Conservation (phyloP, 441 rosid species). For the Pelargonium fulgidum region DNA sequence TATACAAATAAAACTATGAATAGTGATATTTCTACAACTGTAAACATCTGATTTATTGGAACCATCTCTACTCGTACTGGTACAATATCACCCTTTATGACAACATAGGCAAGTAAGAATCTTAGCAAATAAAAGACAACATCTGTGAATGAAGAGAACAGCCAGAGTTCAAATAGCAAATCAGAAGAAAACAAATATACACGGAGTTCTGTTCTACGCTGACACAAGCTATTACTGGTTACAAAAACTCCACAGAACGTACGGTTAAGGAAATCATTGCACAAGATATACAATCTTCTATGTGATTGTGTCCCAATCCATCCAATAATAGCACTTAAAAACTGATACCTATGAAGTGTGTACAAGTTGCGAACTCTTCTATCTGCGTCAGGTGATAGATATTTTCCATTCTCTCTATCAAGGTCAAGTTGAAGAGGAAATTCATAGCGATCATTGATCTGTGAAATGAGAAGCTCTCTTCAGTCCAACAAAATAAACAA, state of each 20-base stretch:
- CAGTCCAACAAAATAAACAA: neutral
- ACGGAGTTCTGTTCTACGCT: neutral
- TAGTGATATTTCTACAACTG: too few species aligned
- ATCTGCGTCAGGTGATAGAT: slow-evolving; percentile 84
- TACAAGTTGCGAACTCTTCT: slow-evolving; percentile 80
- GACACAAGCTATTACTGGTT: neutral
- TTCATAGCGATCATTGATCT: slow-evolving; percentile 53
- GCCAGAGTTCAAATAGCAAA: neutral
- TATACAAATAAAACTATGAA: too few species aligned
- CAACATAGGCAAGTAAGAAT: neutral
- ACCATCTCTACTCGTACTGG: too few species aligned
- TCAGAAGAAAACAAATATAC: neutral
- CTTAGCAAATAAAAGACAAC: neutral
- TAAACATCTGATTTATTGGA: too few species aligned
- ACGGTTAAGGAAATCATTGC: neutral
- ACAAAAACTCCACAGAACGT: neutral
- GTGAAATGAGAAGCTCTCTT: slow-evolving; percentile 13
- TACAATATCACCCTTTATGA: too few species aligned
- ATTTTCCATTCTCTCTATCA: slow-evolving; percentile 64
- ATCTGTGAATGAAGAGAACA: neutral
- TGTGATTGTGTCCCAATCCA: neutral
- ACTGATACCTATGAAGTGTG: slow-evolving; percentile 74
- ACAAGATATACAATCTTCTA: neutral
- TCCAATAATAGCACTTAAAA: neutral
- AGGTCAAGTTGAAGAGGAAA: slow-evolving; percentile 55